These are phyloP conservation scores for Nepenthes alata DNA, from an alignment of 179 eudicot genomes.

Conservation along the genomic window DNA sequence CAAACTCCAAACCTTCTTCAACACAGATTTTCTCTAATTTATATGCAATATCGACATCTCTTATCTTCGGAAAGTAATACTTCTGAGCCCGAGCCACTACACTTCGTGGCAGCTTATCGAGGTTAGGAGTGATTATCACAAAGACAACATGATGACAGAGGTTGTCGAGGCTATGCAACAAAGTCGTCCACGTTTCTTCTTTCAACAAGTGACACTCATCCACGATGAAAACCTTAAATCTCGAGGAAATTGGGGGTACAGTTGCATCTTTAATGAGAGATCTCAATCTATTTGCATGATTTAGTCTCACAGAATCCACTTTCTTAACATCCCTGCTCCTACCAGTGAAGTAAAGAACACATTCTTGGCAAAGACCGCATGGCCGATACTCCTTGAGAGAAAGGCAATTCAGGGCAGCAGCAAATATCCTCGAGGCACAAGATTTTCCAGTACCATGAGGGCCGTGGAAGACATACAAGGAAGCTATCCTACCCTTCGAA, in stretches of 20 bases:
- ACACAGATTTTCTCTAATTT: constrained; percentile 51
- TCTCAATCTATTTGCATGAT: constrained; percentile 39
- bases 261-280: constrained; percentile 48
- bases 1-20: constrained; percentile 76
- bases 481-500: constrained; percentile 41
- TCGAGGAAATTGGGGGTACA: constrained; percentile 59
- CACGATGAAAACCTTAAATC: constrained; percentile 67
- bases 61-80: constrained; percentile 63
- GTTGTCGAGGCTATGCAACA: constrained; percentile 41
- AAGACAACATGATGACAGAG: constrained; percentile 59
- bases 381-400: constrained; percentile 48
- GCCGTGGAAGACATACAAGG: constrained; percentile 78
- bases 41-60: constrained; percentile 43
- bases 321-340: constrained; percentile 75
- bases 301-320: constrained; percentile 71
- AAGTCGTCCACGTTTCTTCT: constrained; percentile 55
- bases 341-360: constrained; percentile 62
- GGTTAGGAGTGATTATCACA: constrained; percentile 70
- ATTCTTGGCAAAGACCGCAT: constrained; percentile 77
- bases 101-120: constrained; percentile 62
- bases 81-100: constrained; percentile 51
- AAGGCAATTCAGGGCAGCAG: constrained; percentile 87
- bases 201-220: constrained; percentile 86
- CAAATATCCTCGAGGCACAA: constrained; percentile 74
- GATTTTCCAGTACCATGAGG: constrained; percentile 96